Percentiles rank a stretch among this genome's conserved stretches.
Conservation (phyloP, 1,284 basidiomycete genomes). For the Albatrellus sp. region DNA sequence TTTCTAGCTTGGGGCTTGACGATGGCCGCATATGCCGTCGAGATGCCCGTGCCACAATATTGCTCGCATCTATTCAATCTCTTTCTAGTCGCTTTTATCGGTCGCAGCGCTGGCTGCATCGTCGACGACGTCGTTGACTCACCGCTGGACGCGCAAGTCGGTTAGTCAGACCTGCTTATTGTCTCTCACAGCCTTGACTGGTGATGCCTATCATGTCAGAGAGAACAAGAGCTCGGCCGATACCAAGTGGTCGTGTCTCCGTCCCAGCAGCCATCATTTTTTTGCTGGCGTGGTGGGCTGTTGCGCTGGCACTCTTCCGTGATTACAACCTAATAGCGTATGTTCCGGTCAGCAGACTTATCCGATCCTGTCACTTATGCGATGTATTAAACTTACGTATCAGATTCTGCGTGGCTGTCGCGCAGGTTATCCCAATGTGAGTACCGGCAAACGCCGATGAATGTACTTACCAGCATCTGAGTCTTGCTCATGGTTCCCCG, state of each 20-base stretch:
- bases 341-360: conserved; percentile 10
- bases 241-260: conserved; percentile 31
- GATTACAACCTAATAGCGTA: conserved; percentile 25
- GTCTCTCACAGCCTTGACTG: conserved; percentile 1
- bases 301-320: conserved; percentile 25
- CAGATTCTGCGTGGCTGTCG: conserved; percentile 18
- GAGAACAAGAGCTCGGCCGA: conserved; percentile 33
- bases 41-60: too few relatives aligned
- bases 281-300: conserved; percentile 25
- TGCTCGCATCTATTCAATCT: too few relatives aligned
- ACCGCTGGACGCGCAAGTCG: conserved; percentile 10
- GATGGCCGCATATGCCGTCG: too few relatives aligned
- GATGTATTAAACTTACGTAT: too few relatives aligned
- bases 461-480: not conserved
- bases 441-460: conserved; percentile 16
- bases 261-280: conserved; percentile 22
- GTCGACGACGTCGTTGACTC: conserved; percentile 13
- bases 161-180: conserved; percentile 7
- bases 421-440: conserved; percentile 35
- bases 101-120: conserved; percentile 7
- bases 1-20: not conserved
- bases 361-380: too few relatives aligned
- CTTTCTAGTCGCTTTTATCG: too few relatives aligned
- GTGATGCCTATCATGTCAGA: conserved; percentile 20
- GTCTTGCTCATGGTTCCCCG: conserved; percentile 14